Evolutionary conservation across 768 basidiomycete genomes (phyloP).

Genomic region (Leucocoprinus sp.): DNA sequence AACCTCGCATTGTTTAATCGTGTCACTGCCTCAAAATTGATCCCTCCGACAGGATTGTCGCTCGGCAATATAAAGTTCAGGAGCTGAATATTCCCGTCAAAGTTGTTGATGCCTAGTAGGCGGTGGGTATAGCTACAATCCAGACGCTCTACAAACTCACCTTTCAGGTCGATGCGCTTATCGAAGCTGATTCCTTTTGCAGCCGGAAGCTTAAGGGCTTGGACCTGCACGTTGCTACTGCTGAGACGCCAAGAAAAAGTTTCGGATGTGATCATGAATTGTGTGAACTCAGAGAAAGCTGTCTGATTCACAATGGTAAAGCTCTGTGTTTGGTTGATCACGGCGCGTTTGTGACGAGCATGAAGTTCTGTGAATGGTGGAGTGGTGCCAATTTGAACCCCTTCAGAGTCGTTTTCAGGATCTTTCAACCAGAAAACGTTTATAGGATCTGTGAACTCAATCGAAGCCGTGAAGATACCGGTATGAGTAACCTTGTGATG

Average conservation of each 20-base stretch:
- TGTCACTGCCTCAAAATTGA: slow-evolving; percentile 54
- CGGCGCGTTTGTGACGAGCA: slow-evolving; percentile 47
- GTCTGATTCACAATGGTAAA: slow-evolving; percentile 49
- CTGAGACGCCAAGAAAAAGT: slow-evolving; percentile 63
- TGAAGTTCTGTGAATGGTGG: slow-evolving; percentile 31
- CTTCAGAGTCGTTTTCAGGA: slow-evolving; percentile 24
- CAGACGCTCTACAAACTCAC: slow-evolving; percentile 20
- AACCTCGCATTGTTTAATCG: slow-evolving; percentile 52
- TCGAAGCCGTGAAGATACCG: slow-evolving; percentile 55
- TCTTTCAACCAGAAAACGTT: slow-evolving; percentile 50
- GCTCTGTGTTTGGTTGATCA: slow-evolving; percentile 49
- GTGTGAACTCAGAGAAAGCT: slow-evolving; percentile 56
- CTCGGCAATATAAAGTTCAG: slow-evolving; percentile 57
- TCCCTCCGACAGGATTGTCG: slow-evolving; percentile 59
- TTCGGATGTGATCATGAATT: slow-evolving; percentile 53
- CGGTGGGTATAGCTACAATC: not conserved
- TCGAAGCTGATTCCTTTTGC: slow-evolving; percentile 59
- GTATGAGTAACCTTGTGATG: slow-evolving; percentile 50
- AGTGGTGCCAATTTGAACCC: slow-evolving; percentile 48
- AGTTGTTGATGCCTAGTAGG: slow-evolving; percentile 48
- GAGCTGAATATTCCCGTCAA: slow-evolving; percentile 46
- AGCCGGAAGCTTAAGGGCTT: slow-evolving; percentile 59
- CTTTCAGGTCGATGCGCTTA: slow-evolving; percentile 51
- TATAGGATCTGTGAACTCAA: slow-evolving; percentile 50
- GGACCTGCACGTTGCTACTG: slow-evolving; percentile 49